These are phyloP conservation scores for Stropharia rugosoannulata DNA, from an alignment of 768 basidiomycete genomes.

Conservation along the genomic window DNA sequence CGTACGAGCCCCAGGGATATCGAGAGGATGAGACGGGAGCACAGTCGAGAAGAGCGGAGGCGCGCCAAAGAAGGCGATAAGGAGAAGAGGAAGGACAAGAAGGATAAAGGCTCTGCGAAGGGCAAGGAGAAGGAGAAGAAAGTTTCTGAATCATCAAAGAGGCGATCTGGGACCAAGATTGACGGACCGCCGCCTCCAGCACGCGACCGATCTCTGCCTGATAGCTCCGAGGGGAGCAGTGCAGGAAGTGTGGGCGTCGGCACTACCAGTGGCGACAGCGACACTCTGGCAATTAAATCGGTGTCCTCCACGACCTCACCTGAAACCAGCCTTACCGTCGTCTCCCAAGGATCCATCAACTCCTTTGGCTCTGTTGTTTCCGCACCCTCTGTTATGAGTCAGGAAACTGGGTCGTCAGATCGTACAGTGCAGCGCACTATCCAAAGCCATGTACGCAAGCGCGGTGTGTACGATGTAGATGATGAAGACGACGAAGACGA, in stretches of 20 bases:
- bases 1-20: conserved; percentile 30
- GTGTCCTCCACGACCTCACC: conserved; percentile 16
- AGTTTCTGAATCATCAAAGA: conserved; percentile 7
- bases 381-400: conserved; percentile 12
- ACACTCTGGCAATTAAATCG: conserved; percentile 10
- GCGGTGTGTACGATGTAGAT: conserved; percentile 27
- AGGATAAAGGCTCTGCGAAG: conserved; percentile 25
- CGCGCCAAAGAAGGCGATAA: conserved; percentile 15
- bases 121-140: conserved; percentile 25
- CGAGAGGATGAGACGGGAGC: conserved; percentile 29
- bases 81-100: neutral
- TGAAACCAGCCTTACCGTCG: conserved; percentile 9
- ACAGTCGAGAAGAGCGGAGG: conserved; percentile 18
- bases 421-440: conserved; percentile 16
- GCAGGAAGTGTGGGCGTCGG: conserved; percentile 20
- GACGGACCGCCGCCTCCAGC: neutral
- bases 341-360: conserved; percentile 7
- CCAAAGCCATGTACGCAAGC: conserved; percentile 20
- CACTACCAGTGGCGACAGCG: conserved; percentile 15
- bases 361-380: conserved; percentile 13
- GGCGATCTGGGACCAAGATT: conserved; percentile 4
- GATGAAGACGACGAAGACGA: conserved; percentile 35
- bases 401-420: conserved; percentile 21
- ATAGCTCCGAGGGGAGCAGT: conserved; percentile 26
- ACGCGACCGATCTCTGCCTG: conserved; percentile 3